Conservation (phyloP, 2,329 filamentous ascomycete genomes). For the Monilinia fructicola region DNA sequence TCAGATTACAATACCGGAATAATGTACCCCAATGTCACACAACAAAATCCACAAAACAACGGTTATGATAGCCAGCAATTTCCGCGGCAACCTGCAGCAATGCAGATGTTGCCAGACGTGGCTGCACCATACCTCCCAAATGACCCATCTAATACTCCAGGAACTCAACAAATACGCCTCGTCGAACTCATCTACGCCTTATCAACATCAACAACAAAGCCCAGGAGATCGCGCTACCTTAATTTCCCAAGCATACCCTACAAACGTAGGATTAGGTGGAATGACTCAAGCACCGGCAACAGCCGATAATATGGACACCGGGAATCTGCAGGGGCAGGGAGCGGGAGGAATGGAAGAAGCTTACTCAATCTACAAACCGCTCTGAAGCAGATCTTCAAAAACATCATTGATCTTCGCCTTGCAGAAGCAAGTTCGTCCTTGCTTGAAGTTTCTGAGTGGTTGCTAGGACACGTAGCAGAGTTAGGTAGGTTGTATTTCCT, state of each 20-base stretch:
- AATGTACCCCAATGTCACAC: conserved; percentile 80
- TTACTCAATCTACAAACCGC: conserved; percentile 64
- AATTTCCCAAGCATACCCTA: conserved; percentile 53
- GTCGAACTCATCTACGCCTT: conserved; percentile 60
- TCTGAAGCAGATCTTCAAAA: conserved; percentile 62
- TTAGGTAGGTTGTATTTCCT: conserved; percentile 56
- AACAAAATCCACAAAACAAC: conserved; percentile 59
- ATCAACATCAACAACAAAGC: conserved; percentile 52
- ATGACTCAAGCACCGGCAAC: conserved; percentile 46
- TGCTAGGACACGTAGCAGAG: conserved; percentile 63
- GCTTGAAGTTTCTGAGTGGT: conserved; percentile 63
- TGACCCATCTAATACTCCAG: conserved; percentile 61
- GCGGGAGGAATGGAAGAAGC: conserved; percentile 62
- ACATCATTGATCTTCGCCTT: conserved; percentile 59
- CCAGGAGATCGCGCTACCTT: conserved; percentile 55
- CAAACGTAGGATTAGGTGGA: conserved; percentile 49
- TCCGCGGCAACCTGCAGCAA: conserved; percentile 71
- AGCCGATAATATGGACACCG: conserved; percentile 53
- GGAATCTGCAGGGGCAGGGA: conserved; percentile 55
- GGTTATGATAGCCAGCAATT: conserved; percentile 80
- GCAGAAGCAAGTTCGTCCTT: conserved; percentile 58
- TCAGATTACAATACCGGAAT: conserved; percentile 63
- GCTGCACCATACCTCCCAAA: conserved; percentile 74
- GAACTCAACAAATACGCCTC: conserved; percentile 52
- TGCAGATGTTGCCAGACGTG: conserved; percentile 74